Conservation (phyloP, 2,329 filamentous ascomycete species). For the Fusarium foetens region DNA sequence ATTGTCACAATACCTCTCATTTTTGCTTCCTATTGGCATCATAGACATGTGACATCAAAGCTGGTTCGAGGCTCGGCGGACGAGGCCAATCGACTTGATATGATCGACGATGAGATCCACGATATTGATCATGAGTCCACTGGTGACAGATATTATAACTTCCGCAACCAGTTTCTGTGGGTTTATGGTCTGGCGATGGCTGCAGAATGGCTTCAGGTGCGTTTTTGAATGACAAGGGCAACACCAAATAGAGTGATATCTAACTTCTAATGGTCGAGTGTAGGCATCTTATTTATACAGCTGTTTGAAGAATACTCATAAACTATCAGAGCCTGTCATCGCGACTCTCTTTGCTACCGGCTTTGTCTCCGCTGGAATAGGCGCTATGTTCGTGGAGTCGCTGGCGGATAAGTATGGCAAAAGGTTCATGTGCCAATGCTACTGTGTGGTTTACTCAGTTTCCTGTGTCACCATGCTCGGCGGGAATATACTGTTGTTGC, state of each 20-base stretch:
- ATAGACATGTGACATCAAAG: not conserved
- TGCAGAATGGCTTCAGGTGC: conserved; percentile 1
- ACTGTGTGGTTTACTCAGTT: rapidly evolving
- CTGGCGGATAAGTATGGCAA: not conserved
- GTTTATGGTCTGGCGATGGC: not conserved
- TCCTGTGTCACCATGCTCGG: not conserved
- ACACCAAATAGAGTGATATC: rapidly evolving
- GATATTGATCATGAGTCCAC: not conserved
- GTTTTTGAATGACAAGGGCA: rapidly evolving
- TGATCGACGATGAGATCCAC: not conserved
- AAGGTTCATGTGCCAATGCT: not conserved
- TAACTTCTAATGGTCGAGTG: rapidly evolving
- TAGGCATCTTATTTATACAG: not conserved
- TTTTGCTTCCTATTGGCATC: not conserved
- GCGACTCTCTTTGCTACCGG: not conserved
- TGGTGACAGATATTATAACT: not conserved
- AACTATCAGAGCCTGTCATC: not conserved
- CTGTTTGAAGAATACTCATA: not conserved
- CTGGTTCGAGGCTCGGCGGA: not conserved
- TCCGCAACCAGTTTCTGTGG: not conserved
- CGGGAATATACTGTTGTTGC: rapidly evolving
- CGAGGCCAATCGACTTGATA: not conserved
- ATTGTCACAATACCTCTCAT: not conserved
- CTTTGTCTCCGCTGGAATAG: not conserved
- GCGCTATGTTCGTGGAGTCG: not conserved